Evolutionary conservation across 768 basidiomycete species (phyloP).

Genomic region (Strobilomyces dryophilus): DNA sequence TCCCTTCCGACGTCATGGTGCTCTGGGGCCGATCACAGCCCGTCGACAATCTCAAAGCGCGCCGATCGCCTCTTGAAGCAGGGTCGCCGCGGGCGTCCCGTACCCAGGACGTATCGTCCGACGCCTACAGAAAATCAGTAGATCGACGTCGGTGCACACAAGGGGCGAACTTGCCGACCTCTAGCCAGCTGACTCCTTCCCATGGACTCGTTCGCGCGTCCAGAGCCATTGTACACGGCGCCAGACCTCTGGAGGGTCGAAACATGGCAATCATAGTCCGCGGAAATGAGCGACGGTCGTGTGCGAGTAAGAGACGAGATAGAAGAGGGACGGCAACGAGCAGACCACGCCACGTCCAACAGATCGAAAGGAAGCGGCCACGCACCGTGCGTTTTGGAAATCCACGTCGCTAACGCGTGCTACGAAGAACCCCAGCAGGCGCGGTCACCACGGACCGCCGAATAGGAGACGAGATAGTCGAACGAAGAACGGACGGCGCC

Average conservation of each 20-base stretch:
- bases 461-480: neutral
- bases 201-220: neutral
- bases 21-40: too few species aligned
- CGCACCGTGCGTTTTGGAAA: neutral
- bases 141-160: too few species aligned
- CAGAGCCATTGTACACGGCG: neutral
- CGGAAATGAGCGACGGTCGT: neutral
- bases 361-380: too few species aligned
- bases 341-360: neutral
- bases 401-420: neutral
- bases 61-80: too few species aligned
- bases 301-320: neutral
- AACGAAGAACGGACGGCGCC: constrained; percentile 16
- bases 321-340: neutral
- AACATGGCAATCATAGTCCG: neutral
- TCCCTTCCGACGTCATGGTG: too few species aligned
- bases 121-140: too few species aligned
- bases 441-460: constrained; percentile 14
- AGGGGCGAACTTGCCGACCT: too few species aligned
- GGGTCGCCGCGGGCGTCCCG: too few species aligned
- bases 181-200: too few species aligned
- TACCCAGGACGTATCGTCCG: too few species aligned
- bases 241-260: neutral
- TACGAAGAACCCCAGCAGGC: neutral
- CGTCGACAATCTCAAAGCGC: too few species aligned